phyloP scores from a whole-genome alignment of 106 monocot species.

The Cymbidium sinense region DNA sequence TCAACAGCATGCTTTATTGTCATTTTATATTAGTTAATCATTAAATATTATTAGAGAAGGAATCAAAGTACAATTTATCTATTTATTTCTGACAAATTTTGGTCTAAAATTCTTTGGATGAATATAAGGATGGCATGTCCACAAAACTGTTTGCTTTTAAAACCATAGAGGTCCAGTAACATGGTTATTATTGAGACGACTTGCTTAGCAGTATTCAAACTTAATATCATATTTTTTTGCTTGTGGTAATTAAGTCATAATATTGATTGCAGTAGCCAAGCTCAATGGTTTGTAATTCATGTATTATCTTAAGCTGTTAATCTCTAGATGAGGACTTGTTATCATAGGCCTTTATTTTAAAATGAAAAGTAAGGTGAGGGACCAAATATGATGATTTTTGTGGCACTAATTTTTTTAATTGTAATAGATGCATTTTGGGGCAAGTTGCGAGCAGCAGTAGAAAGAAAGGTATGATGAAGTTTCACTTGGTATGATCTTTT shows the following conservation, averaged over 20 bases:
- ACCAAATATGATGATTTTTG: neutral
- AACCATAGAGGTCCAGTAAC: neutral
- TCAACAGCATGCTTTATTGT: neutral
- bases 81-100: neutral
- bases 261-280: neutral
- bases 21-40: neutral
- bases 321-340: neutral
- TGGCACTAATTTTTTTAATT: neutral
- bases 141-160: neutral
- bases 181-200: neutral
- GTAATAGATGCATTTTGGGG: conserved; percentile 5
- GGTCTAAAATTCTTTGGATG: neutral
- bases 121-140: neutral
- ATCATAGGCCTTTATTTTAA: neutral
- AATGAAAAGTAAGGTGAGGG: neutral
- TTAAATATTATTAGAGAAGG: neutral
- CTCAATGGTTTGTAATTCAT: neutral
- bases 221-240: neutral
- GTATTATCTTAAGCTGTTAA: neutral
- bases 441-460: conserved; percentile 1
- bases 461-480: conserved; percentile 9
- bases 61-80: neutral
- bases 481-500: neutral
- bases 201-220: neutral
- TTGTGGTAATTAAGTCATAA: neutral